These are phyloP conservation scores for Yamadazyma olivae DNA, from an alignment of 805 yeast genomes.

Conservation along the genomic window DNA sequence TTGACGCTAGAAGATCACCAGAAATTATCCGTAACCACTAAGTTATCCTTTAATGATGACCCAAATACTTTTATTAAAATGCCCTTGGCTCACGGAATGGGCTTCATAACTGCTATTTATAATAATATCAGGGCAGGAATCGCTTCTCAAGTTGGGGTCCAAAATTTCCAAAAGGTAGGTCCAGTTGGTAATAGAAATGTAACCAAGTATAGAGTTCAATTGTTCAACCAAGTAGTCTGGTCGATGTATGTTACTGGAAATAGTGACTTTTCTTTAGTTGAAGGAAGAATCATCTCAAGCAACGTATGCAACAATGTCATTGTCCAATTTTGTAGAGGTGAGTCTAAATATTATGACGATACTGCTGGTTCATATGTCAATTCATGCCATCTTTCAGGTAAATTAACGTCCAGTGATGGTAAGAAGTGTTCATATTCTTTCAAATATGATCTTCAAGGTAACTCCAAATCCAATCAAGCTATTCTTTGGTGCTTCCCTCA, in stretches of 20 bases:
- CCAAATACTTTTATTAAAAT: slow-evolving; percentile 28
- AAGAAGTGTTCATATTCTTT: slow-evolving; percentile 26
- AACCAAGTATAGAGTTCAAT: slow-evolving; percentile 48
- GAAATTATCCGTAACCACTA: slow-evolving; percentile 30
- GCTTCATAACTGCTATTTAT: slow-evolving; percentile 65
- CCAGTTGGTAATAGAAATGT: slow-evolving; percentile 30
- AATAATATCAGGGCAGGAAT: slow-evolving; percentile 52
- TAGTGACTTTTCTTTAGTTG: slow-evolving; percentile 21
- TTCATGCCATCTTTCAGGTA: slow-evolving; percentile 15
- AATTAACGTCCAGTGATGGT: slow-evolving; percentile 13
- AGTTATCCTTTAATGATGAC: slow-evolving; percentile 9
- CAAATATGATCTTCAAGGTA: slow-evolving; percentile 25
- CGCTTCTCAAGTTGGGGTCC: slow-evolving; percentile 63
- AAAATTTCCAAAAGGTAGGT: slow-evolving; percentile 39
- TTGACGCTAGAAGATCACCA: slow-evolving; percentile 23
- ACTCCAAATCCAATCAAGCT: slow-evolving; percentile 21
- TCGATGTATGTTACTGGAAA: slow-evolving; percentile 49
- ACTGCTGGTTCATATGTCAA: slow-evolving; percentile 31
- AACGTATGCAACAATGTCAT: slow-evolving; percentile 39
- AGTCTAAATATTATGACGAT: slow-evolving; percentile 27
- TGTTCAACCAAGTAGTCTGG: slow-evolving; percentile 66
- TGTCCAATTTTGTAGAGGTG: slow-evolving; percentile 60
- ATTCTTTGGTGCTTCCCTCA: slow-evolving; percentile 54
- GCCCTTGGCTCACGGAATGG: slow-evolving; percentile 75
- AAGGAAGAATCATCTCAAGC: slow-evolving; percentile 44